phyloP scores from a whole-genome alignment of 2,329 filamentous ascomycete genomes.

The Exserohilum turcica region DNA sequence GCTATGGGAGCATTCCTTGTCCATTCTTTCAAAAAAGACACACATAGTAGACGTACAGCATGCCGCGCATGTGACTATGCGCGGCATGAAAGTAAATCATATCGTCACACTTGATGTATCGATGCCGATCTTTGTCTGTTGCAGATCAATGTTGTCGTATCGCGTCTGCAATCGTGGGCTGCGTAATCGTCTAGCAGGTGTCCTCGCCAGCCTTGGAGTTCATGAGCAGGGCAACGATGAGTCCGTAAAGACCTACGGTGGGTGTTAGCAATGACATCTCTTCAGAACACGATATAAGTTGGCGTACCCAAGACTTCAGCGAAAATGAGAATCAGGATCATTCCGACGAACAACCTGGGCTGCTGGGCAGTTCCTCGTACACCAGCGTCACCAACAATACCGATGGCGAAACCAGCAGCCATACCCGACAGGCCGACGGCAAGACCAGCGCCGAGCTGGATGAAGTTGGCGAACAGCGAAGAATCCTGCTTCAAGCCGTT shows the following conservation, averaged over 20 bases:
- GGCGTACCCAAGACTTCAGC: conserved; percentile 92
- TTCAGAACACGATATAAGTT: too few species aligned
- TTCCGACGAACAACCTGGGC: conserved; percentile 88
- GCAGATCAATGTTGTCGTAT: conserved; percentile 36
- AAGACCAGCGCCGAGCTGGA: conserved; percentile 59
- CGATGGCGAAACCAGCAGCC: conserved; percentile 80
- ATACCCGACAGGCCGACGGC: conserved; percentile 80
- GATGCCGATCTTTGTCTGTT: conserved; percentile 28
- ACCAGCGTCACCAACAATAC: conserved; percentile 75
- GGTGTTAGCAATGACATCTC: conserved; percentile 7
- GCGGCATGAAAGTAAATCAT: conserved; percentile 34
- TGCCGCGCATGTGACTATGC: conserved; percentile 28
- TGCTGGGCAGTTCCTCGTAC: conserved; percentile 85
- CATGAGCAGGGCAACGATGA: conserved; percentile 99
- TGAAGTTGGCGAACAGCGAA: conserved; percentile 58
- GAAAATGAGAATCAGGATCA: conserved; percentile 99
- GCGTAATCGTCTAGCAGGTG: conserved; percentile 21
- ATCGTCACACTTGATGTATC: conserved; percentile 15
- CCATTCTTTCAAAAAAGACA: conserved; percentile 30
- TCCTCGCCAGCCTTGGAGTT: conserved; percentile 76
- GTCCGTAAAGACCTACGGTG: conserved; percentile 85
- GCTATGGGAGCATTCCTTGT: conserved; percentile 13
- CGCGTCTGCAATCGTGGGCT: conserved; percentile 33
- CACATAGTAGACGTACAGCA: conserved; percentile 46
- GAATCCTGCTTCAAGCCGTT: conserved; percentile 56